A percentile compares a stretch with the other conserved stretches of the same genome.
Evolutionary conservation across 345 rosid species (phyloP).

Genomic region (Syzygium oleosum): DNA sequence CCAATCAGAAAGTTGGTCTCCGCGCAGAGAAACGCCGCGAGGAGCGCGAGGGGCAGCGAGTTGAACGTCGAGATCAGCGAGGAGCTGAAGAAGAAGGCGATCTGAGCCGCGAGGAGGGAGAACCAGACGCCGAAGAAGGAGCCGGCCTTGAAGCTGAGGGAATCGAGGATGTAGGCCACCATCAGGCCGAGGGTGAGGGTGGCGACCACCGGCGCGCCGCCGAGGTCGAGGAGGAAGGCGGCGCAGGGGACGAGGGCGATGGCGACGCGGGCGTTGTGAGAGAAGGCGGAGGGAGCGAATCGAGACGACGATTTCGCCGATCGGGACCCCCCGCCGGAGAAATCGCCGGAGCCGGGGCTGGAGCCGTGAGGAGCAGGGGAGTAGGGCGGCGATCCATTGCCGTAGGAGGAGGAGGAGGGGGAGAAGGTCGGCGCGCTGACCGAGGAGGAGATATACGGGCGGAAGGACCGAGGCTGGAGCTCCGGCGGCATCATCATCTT

Average conservation of each 20-base stretch:
- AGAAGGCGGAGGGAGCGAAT: constrained; percentile 72
- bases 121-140: constrained; percentile 87
- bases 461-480: constrained; percentile 79
- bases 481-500: constrained; percentile 89
- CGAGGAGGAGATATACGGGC: constrained; percentile 59
- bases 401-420: constrained; percentile 2
- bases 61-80: constrained; percentile 50
- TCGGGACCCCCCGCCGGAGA: constrained; percentile 6
- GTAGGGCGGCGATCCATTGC: constrained; percentile 24
- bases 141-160: constrained; percentile 70
- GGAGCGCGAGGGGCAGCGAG: constrained; percentile 51
- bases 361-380: constrained; percentile 24
- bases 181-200: constrained; percentile 77
- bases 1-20: constrained; percentile 76
- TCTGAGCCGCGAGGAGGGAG: constrained; percentile 77
- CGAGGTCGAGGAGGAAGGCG: constrained; percentile 92
- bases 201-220: constrained; percentile 77
- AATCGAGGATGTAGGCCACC: constrained; percentile 89
- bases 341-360: constrained; percentile 25
- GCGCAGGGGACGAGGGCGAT: constrained; percentile 77
- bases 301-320: constrained; percentile 33
- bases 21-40: constrained; percentile 72
- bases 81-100: constrained; percentile 87
- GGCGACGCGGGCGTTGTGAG: constrained; percentile 71
- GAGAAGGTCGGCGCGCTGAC: constrained; percentile 34